Conservation (phyloP, 192 early-diverging fungal genomes). For the Rhizoclosmatium globosum region DNA sequence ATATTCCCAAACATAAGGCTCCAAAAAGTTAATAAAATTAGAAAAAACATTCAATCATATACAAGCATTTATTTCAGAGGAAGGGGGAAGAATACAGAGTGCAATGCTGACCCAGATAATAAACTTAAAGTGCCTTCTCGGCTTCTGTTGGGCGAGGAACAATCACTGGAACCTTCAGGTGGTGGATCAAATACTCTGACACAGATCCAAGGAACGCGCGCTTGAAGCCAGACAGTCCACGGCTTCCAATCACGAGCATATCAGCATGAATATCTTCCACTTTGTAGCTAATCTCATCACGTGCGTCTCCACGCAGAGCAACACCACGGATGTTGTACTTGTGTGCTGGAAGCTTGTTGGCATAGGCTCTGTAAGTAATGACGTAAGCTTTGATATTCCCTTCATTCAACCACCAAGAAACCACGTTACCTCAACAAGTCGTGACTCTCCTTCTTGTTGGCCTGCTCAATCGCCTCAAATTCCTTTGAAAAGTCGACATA, state of each 20-base stretch:
- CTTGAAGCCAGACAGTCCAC: slow-evolving; percentile 67
- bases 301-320: slow-evolving; percentile 62
- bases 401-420: neutral
- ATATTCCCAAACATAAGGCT: too few species aligned
- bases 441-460: slow-evolving; percentile 14
- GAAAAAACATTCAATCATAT: too few species aligned
- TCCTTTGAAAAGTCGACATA: slow-evolving; percentile 5
- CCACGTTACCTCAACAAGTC: slow-evolving; percentile 19
- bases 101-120: neutral
- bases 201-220: slow-evolving; percentile 50
- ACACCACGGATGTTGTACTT: slow-evolving; percentile 45
- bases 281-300: slow-evolving; percentile 65
- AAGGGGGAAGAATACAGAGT: neutral
- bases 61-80: neutral
- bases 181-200: slow-evolving; percentile 38
- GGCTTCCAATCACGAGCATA: slow-evolving; percentile 64
- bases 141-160: slow-evolving; percentile 16
- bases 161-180: slow-evolving; percentile 24
- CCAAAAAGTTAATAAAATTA: too few species aligned
- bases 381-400: neutral
- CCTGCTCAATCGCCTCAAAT: neutral
- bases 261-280: slow-evolving; percentile 62
- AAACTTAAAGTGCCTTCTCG: neutral
- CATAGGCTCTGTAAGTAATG: too few species aligned
- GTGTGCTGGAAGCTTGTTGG: slow-evolving; percentile 33